A percentile compares a stretch with the other conserved stretches of the same genome.
These are phyloP conservation scores for Mesembryanthemum crystallinum DNA, from an alignment of 148 eudicot species.

Conservation along the genomic window DNA sequence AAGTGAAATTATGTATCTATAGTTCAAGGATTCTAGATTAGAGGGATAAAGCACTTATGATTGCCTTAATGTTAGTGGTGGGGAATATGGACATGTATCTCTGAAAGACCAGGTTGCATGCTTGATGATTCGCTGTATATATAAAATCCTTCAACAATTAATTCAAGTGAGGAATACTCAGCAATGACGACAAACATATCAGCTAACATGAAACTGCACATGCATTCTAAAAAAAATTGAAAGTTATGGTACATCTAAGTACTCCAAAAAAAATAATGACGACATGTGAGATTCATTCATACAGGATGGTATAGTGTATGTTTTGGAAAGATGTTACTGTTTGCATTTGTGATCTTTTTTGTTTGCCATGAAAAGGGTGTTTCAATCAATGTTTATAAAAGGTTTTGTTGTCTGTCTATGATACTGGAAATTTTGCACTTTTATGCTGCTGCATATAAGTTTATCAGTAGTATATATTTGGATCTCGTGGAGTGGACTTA, in stretches of 20 bases:
- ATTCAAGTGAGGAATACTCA: not conserved
- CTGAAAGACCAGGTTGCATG: not conserved
- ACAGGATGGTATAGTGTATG: not conserved
- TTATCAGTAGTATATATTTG: no score
- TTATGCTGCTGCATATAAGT: not conserved
- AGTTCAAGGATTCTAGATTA: not conserved
- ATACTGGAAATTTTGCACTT: not conserved
- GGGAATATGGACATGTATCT: not conserved
- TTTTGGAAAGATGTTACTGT: not conserved
- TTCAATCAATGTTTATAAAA: not conserved
- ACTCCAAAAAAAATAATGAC: not conserved
- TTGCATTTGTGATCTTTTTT: not conserved
- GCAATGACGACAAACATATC: not conserved
- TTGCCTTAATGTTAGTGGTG: not conserved
- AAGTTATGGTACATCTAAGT: not conserved
- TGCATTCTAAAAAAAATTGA: no score
- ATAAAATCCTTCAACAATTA: not conserved
- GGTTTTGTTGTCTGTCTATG: not conserved
- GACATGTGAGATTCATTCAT: not conserved
- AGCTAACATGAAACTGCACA: not conserved
- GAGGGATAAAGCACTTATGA: not conserved
- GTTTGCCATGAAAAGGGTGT: not conserved
- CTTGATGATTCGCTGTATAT: not conserved
- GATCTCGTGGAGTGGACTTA: no score
- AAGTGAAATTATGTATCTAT: conserved; percentile 5